phyloP scores from a whole-genome alignment of 2,329 filamentous ascomycete genomes.

The Penicillium verrucosum region DNA sequence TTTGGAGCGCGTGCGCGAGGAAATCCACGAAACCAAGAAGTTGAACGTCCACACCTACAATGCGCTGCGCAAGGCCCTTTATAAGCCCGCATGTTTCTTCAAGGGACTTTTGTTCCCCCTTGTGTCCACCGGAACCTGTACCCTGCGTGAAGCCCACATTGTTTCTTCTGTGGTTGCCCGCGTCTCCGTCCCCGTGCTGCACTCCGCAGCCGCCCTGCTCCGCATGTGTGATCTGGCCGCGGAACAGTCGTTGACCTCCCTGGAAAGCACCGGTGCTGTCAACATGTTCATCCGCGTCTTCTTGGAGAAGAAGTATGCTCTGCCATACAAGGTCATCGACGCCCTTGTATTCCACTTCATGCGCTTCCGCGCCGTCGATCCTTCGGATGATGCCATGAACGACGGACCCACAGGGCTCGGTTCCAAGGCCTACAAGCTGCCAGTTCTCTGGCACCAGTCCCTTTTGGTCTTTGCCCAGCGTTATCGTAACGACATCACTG shows the following conservation, averaged over 20 bases:
- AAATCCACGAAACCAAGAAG: constrained; percentile 92
- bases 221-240: constrained; percentile 91
- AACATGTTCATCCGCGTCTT: constrained; percentile 94
- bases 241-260: constrained; percentile 71
- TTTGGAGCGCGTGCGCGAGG: constrained; percentile 84
- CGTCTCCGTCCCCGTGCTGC: constrained; percentile 83
- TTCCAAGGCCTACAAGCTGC: constrained; percentile 64
- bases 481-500: constrained; percentile 93
- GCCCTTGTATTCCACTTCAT: constrained; percentile 95
- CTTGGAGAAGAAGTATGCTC: constrained; percentile 93
- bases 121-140: constrained; percentile 80
- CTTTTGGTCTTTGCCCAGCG: constrained; percentile 88
- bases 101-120: constrained; percentile 93
- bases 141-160: constrained; percentile 86
- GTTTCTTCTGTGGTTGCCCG: constrained; percentile 80
- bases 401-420: constrained; percentile 41
- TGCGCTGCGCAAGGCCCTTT: constrained; percentile 83
- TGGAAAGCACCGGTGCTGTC: constrained; percentile 84
- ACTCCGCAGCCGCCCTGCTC: constrained; percentile 88
- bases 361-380: constrained; percentile 70
- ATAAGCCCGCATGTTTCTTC: constrained; percentile 95
- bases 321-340: constrained; percentile 93
- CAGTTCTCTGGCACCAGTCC: constrained; percentile 95
- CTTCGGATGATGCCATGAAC: constrained; percentile 53
- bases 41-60: constrained; percentile 95